Evolutionary conservation across 2,329 filamentous ascomycete species (phyloP), one percentile per base, ranked within the genome.

Genomic region (Aspergillus sojae): DNA sequence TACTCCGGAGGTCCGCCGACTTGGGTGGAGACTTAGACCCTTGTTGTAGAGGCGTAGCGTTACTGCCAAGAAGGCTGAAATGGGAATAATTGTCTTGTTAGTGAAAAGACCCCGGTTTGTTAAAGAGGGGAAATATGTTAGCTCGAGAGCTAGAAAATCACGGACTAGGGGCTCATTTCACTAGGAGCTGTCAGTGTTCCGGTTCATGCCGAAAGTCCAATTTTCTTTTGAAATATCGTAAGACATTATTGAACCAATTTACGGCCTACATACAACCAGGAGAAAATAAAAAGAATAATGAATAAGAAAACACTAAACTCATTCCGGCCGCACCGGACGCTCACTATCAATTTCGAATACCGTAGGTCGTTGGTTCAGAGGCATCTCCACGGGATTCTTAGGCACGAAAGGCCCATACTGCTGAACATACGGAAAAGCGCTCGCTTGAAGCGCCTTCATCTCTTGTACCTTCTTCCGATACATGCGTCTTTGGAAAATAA

Each of bases 401-500:
- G 43, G 19, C n/a, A 46, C 43, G 5, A 23, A 12, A 21, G 43
- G 43, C 21, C 43, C 43, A 23, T 46, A 23, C 16, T 61, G 50
- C 1, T 52, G 48, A 21, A 52, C 5, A 6, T 12, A 6, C 4
- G 48, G 23, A 16, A 10, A 52, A 7, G 7, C 26, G 16, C 26
- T 14, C 21, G 21, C 1, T 11, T 14, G 48, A 1, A n/a, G 2
- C 2, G 2, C 4, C 23, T 52, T 48, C 21, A 46, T 34, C 58
- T 53, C 48, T n/a, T 48, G 28, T 28, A 60, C 1, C 12, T 50
- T 60, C 57, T 28, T 54, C 48, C 19, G 21, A 23, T 62, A 60
- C 50, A 23, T 16, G 16, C 60, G 60, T 26, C 60, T 26, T 19
- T 62, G 60, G 26, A 62, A 53, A 54, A 21, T 34, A 52, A 62